Conservation (phyloP, 1,284 basidiomycete species). For the Cryptococcus jaspeensis region DNA sequence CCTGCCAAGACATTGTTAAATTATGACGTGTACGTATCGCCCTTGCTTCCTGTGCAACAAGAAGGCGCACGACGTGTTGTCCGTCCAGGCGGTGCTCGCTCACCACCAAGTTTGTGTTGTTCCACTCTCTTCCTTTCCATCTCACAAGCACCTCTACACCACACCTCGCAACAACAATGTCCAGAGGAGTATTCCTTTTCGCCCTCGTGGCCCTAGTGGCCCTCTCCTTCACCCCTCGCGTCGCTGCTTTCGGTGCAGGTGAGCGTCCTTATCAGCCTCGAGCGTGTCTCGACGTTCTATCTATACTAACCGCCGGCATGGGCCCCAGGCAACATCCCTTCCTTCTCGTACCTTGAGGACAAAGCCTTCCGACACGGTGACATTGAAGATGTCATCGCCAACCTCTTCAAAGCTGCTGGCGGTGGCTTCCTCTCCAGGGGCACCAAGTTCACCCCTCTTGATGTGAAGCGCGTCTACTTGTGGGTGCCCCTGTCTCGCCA, state of each 20-base stretch:
- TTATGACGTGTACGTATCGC: background rate
- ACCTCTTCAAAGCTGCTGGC: constrained; percentile 63
- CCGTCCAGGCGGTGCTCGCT: background rate
- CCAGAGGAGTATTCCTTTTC: constrained; percentile 33
- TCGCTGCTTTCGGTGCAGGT: constrained; percentile 49
- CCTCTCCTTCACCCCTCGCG: constrained; percentile 43
- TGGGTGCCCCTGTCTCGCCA: constrained; percentile 16
- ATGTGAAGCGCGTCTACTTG: constrained; percentile 49
- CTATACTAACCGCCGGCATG: background rate
- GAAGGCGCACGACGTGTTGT: background rate
- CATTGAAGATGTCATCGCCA: constrained; percentile 59
- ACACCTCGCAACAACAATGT: constrained; percentile 22
- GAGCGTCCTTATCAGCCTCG: background rate
- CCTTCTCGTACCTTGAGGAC: constrained; percentile 54
- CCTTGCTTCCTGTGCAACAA: background rate
- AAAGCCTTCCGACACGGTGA: constrained; percentile 81
- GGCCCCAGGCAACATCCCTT: constrained; percentile 46
- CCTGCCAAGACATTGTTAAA: too few relatives aligned
- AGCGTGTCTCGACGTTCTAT: background rate
- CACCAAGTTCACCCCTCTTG: constrained; percentile 61
- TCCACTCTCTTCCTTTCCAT: background rate
- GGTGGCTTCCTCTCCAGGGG: constrained; percentile 65
- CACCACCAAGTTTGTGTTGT: background rate
- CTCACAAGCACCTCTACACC: background rate
- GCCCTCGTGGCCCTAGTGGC: constrained; percentile 39